These are phyloP conservation scores for Cucumis sativus DNA, from an alignment of 306 rosid species.

Conservation along the genomic window Cucumber_9930_V3 NC_026660.2:27611001-27611500, in stretches of 20 bases:
- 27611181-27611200: conserved; percentile 83
- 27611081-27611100: neutral
- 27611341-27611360: conserved; percentile 90
- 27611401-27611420: neutral
- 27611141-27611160: conserved; percentile 81
- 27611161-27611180: conserved; percentile 65
- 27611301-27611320: conserved; percentile 96
- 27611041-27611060: neutral
- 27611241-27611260: conserved; percentile 48
- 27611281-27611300: conserved; percentile 93
- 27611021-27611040: neutral
- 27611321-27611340: conserved; percentile 82
- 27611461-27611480: conserved; percentile 97
- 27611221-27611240: conserved; percentile 94
- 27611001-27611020: neutral
- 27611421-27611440: conserved; percentile 4
- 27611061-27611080: neutral
- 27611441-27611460: conserved; percentile 46
- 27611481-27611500: conserved; percentile 77
- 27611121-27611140: conserved; percentile 72
- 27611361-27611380: conserved; percentile 25
- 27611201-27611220: conserved; percentile 76
- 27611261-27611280: conserved; percentile 57
- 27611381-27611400: neutral
- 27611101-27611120: conserved; percentile 76